Conservation (phyloP, 1,139 yeast genomes). For the Geotrichum armillariae region DNA sequence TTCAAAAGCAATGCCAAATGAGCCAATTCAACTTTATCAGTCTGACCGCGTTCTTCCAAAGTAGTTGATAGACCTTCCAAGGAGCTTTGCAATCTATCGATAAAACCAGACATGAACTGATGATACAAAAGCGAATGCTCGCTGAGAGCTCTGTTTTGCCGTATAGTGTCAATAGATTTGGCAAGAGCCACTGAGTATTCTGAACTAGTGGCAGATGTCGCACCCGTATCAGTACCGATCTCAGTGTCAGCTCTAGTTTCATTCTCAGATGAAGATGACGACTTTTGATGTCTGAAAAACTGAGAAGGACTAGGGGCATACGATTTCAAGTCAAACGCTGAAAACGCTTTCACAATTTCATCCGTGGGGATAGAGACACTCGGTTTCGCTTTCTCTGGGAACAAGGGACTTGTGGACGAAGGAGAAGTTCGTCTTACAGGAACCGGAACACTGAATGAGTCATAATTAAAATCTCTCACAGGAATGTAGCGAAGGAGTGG, state of each 20-base stretch:
- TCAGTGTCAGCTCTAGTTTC: not conserved
- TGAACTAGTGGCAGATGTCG: not conserved
- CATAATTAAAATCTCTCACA: slow-evolving; percentile 14
- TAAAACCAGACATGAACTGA: slow-evolving; percentile 13
- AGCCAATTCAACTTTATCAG: slow-evolving; percentile 2
- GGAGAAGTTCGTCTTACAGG: slow-evolving; percentile 14
- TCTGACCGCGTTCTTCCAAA: not conserved
- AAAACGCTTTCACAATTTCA: slow-evolving; percentile 11
- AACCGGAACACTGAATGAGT: slow-evolving; percentile 10
- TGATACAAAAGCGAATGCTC: slow-evolving; percentile 15
- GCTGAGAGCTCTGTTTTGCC: slow-evolving; percentile 12
- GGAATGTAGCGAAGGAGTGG: slow-evolving; percentile 11
- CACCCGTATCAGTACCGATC: not conserved
- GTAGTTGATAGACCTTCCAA: slow-evolving; percentile 3
- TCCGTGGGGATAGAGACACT: too few relatives aligned
- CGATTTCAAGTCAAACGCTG: slow-evolving; percentile 17
- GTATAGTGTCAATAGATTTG: slow-evolving; percentile 6
- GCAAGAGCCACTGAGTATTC: not conserved
- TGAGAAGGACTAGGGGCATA: slow-evolving; percentile 16
- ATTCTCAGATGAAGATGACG: not conserved
- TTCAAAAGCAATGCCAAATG: slow-evolving; percentile 9
- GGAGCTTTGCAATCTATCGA: slow-evolving; percentile 10
- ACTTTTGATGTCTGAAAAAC: slow-evolving; percentile 1
- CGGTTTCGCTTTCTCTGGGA: slow-evolving; percentile 3
- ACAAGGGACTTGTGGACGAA: slow-evolving; percentile 10